Base-by-base conservation (phyloP, 2,329 filamentous ascomycete genomes). In the Penicillium nordicum region DNA sequence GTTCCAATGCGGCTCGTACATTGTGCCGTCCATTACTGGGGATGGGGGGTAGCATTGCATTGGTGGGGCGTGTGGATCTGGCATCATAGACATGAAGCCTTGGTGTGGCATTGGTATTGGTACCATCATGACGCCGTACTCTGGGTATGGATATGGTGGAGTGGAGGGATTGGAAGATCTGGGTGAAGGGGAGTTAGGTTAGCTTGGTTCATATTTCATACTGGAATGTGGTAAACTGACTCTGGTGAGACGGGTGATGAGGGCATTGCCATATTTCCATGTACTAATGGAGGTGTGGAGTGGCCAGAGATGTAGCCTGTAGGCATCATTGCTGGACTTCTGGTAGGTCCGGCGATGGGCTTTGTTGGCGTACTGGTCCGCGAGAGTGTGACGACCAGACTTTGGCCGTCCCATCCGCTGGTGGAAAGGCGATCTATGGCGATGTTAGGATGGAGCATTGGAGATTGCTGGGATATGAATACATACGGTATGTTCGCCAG, bases 391-490 rank as follows among this genome's bases (percentile, higher is more conserved):
- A 77, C 74, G 6, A 75, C 73, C 52, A 77, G 59, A 51, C 72
- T 74, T 52, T 76, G 74, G 23, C 75, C 75, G 41, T 77, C 73
- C 75, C 75, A 77, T 44, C 75, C 75, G 52, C 69, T 74, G 30
- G 73, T 71, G 30, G 74, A 75, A 41, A 77, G 62, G 49, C 73
- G 69, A 57, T 75, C 75, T 77, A 61, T 30, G n/a, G 25, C 6
- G 3, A 12, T n/a, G 56, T 69, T 56, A 69, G 58, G 37, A 1
- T 5, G 14, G 5, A 16, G 5, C 6, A 37, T 55, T 4, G 43
- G 16, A 12, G 16, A 36, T 21, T 14, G 25, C 8, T 32, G 37
- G 12, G 5, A 9, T 30, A 18, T 10, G 12, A 25, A 23, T 32
- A 69, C 71, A 27, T 57, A 77, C 75, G 71, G 55, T 76, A 77